Evolutionary conservation across 1,284 basidiomycete genomes (phyloP).

Genomic region (Apiotrichum mycotoxinovorans): DNA sequence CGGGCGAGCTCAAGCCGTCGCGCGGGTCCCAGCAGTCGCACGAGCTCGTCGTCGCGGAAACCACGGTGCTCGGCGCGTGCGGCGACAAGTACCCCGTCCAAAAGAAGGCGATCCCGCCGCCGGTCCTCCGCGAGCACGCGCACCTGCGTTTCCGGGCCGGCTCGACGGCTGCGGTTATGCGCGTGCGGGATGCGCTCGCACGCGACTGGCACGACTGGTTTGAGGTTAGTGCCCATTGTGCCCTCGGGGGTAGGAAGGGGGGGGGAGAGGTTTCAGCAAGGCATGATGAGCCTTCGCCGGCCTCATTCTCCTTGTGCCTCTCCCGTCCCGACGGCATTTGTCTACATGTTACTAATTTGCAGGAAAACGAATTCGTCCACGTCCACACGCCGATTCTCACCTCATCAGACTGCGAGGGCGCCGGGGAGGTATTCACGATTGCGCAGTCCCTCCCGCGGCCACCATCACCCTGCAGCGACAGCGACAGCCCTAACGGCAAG

Average conservation of each 20-base stretch:
- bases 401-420: conserved; percentile 93
- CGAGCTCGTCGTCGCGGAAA: conserved; percentile 66
- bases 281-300: too few relatives aligned
- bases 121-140: conserved; percentile 74
- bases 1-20: conserved; percentile 63
- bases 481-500: conserved; percentile 3
- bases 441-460: conserved; percentile 10
- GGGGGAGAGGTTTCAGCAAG: too few relatives aligned
- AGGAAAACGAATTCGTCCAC: conserved; percentile 74
- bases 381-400: conserved; percentile 85
- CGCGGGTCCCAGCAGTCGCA: conserved; percentile 66
- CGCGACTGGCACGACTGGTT: conserved; percentile 62
- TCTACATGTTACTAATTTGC: conserved; percentile 7
- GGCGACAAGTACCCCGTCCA: conserved; percentile 85
- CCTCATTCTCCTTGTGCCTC: too few relatives aligned
- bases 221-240: conserved; percentile 55
- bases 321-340: too few relatives aligned
- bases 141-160: conserved; percentile 79
- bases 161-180: conserved; percentile 66
- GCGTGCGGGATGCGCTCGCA: conserved; percentile 62
- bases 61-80: conserved; percentile 68
- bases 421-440: conserved; percentile 85
- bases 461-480: too few relatives aligned
- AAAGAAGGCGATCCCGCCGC: conserved; percentile 69
- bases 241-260: not conserved